Evolutionary conservation across 371 early-diverging fungal species (phyloP), one percentile per base, ranked within the genome.

Genomic region (Chytridium lagenaria): DNA sequence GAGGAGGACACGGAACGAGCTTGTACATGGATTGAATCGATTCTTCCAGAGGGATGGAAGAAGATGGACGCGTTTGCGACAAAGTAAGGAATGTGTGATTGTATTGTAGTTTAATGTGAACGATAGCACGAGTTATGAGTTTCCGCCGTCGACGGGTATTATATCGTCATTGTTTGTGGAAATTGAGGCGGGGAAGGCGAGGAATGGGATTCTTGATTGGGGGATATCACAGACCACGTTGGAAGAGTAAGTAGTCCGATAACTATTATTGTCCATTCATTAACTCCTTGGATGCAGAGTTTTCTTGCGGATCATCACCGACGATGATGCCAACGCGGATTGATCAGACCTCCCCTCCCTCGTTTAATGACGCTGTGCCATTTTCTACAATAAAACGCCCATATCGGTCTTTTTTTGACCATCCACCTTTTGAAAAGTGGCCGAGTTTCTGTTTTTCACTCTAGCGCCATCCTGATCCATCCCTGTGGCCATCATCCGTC

Each of bases 211-310:
- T 44, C 76, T 83, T 50, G 91, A 91, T 76, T 92, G 90, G 90
- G 92, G 91, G 28, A 76, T 92, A 26, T 82, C 84, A 26, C 89
- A 90, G 74, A 88, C 89, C 2, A 81, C 82, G 0, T 69, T 90
- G 49, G 90, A 90, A 65, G 89, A 89, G 75, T 89, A 88, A 55
- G 57, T n/a, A n/a, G n/a, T n/a, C n/a, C n/a, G n/a, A n/a, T n/a
- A n/a, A n/a, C n/a, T n/a, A 12, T 44, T 12, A 44, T 44, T 19
- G 44, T 19, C 44, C 64, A 30, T 22, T n/a, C n/a, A 31, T n/a
- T 12, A 0, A n/a, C n/a, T n/a, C n/a, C n/a, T n/a, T 10, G 10
- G 22, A 37, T 31, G 26, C 23, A 69, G 57, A 15, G 71, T 61
- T 10, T 73, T 73, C 31, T 34, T 73, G 38, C 67, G 68, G 36